These are phyloP conservation scores for Crithidia expoeki DNA, from an alignment of 208 protist genomes.

Conservation along the genomic window DNA sequence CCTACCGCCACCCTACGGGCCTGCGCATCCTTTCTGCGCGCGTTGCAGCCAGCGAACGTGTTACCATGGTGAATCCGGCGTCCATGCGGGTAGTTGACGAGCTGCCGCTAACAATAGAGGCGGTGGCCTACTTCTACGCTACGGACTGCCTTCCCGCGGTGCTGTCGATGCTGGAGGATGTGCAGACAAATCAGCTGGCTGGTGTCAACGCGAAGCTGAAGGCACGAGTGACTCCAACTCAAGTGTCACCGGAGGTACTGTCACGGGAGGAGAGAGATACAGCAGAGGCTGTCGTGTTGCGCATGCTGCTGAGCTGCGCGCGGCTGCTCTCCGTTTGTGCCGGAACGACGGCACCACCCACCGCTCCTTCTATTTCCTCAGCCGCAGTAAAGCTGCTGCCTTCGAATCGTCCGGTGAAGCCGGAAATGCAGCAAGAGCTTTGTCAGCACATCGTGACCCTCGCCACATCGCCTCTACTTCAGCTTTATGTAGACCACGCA, in stretches of 20 bases:
- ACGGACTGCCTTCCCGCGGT: constrained; percentile 25
- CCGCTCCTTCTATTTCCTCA: neutral
- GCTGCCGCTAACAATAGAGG: constrained; percentile 24
- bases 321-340: constrained; percentile 15
- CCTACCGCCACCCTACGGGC: constrained; percentile 59
- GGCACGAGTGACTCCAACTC: neutral
- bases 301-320: constrained; percentile 25
- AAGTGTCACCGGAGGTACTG: neutral
- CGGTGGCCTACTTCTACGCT: constrained; percentile 32
- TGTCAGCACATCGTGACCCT: constrained; percentile 4
- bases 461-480: neutral
- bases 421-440: neutral
- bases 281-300: constrained; percentile 22
- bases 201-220: neutral
- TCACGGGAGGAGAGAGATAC: constrained; percentile 4
- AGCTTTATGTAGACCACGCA: constrained; percentile 1
- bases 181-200: constrained; percentile 1
- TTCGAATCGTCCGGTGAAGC: neutral
- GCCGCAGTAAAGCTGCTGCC: neutral
- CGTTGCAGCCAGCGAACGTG: constrained; percentile 16
- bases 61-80: neutral
- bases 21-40: constrained; percentile 50
- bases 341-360: neutral
- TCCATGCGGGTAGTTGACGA: neutral
- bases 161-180: constrained; percentile 19